Evolutionary conservation across 2,329 filamentous ascomycete species (phyloP), one percentile per base, ranked within the genome.

Genomic region (Nemania sp.): DNA sequence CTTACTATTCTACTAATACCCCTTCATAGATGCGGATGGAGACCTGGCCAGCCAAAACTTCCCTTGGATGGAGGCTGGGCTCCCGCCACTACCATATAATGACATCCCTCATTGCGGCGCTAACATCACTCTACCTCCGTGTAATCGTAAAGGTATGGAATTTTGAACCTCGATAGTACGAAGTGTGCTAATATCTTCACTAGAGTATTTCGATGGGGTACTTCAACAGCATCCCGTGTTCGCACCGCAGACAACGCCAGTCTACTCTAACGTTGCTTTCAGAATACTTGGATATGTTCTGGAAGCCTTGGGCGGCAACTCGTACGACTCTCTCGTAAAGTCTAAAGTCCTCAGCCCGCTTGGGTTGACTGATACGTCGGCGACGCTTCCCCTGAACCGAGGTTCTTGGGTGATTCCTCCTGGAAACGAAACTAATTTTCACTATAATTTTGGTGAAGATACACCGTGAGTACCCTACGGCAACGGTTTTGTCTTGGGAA

Each of bases 241-340:
- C 29, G 58, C 66, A 27, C 29, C 62, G 2, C 20, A 47, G 47
- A 69, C 53, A 38, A 66, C 58, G 8, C 58, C 62, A 1, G 55
- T 63, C n/a, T 69, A 66, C 41, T 62, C 66, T 10, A 69, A 66
- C 22, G 5, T 47, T 18, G 66, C 47, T n/a, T 66, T 66, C 22
- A 60, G 54, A 49, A 54, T 66, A 27, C 26, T 66, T 5, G 63
- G 62, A 60, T 69, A 66, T 35, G 63, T 56, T 6, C 58, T 63
- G n/a, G 49, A 69, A 52, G 54, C 67, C 8, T 52, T 63, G 38
- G 43, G 63, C 27, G 43, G 41, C n/a, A 22, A 27, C 27, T 55
- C 59, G 29, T 66, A 58, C 26, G 41, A 10, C 35, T 24, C 49
- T 24, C 38, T 68, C 41, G 6, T 68, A 6, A 35, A 63, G 22